These are phyloP conservation scores for Pulicaria dysenterica DNA, from an alignment of 129 eudicot species.

Conservation along the genomic window DNA sequence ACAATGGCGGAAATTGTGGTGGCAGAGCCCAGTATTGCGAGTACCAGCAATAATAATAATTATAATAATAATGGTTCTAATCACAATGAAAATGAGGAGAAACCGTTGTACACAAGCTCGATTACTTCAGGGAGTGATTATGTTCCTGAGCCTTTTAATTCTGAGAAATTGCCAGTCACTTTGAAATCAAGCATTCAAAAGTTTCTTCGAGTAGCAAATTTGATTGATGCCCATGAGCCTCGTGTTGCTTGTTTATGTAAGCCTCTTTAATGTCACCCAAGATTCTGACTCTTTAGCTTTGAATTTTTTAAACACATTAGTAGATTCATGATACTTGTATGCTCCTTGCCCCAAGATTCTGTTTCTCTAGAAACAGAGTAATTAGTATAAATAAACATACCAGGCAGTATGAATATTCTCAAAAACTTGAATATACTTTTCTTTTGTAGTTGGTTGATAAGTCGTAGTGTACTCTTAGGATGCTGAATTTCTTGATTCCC, in stretches of 20 bases:
- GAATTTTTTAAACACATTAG: no score
- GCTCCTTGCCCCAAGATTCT: slow-evolving; percentile 22
- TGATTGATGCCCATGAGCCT: slow-evolving; percentile 76
- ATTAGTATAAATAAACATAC: neutral
- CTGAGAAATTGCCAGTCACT: slow-evolving; percentile 88
- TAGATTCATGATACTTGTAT: slow-evolving; percentile 10
- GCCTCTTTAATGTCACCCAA: slow-evolving; percentile 13
- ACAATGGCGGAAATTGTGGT: slow-evolving; percentile 75
- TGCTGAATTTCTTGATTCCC: slow-evolving; percentile 25
- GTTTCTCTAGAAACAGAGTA: neutral
- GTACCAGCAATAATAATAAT: slow-evolving; percentile 20
- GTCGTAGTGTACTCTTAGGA: neutral
- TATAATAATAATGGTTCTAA: slow-evolving; percentile 26
- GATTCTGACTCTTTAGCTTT: neutral
- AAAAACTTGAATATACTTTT: neutral
- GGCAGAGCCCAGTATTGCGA: slow-evolving; percentile 59
- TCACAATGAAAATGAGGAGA: slow-evolving; percentile 21
- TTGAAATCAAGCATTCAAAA: slow-evolving; percentile 85
- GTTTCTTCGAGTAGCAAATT: slow-evolving; percentile 91
- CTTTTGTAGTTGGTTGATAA: neutral
- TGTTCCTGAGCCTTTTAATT: slow-evolving; percentile 84
- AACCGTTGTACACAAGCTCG: slow-evolving; percentile 44
- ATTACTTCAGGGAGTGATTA: slow-evolving; percentile 60
- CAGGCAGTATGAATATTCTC: slow-evolving; percentile 13
- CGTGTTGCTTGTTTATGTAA: slow-evolving; percentile 93